These are phyloP conservation scores for Calonectria honghensis DNA, from an alignment of 2,329 filamentous ascomycete genomes.

Conservation along the genomic window DNA sequence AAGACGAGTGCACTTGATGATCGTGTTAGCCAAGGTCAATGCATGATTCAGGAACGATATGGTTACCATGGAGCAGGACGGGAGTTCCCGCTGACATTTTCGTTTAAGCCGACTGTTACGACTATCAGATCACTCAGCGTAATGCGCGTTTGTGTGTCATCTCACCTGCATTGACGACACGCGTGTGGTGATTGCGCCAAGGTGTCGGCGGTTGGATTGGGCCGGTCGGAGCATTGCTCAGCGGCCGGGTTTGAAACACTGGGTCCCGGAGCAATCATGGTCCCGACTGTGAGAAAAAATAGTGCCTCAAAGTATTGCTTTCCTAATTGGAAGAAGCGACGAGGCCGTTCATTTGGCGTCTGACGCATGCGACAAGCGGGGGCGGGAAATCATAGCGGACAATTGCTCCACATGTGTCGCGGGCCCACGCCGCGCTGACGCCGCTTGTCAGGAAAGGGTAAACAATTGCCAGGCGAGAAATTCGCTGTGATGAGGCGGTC, in stretches of 20 bases:
- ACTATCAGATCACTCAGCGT: neutral
- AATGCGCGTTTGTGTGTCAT: neutral
- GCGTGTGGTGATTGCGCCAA: neutral
- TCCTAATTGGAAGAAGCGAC: slow-evolving; percentile 18
- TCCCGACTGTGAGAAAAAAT: neutral
- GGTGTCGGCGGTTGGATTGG: neutral
- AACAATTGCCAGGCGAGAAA: neutral
- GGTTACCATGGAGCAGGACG: neutral
- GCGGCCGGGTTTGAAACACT: neutral
- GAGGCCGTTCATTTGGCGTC: slow-evolving; percentile 5
- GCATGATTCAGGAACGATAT: neutral
- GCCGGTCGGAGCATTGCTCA: neutral
- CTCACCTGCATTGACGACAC: neutral
- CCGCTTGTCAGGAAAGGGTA: slow-evolving; percentile 5
- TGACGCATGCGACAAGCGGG: slow-evolving; percentile 11
- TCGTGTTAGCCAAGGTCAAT: neutral
- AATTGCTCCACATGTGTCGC: neutral
- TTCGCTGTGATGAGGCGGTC: neutral
- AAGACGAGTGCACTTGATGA: neutral
- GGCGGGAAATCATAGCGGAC: slow-evolving; percentile 25
- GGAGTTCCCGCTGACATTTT: neutral
- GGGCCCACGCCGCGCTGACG: neutral
- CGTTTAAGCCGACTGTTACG: neutral
- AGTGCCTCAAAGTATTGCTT: neutral
- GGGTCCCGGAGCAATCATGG: neutral